Evolutionary conservation across 2,329 filamentous ascomycete species (phyloP), one percentile per base, ranked within the genome.

Genomic region (Camillea tinctor): DNA sequence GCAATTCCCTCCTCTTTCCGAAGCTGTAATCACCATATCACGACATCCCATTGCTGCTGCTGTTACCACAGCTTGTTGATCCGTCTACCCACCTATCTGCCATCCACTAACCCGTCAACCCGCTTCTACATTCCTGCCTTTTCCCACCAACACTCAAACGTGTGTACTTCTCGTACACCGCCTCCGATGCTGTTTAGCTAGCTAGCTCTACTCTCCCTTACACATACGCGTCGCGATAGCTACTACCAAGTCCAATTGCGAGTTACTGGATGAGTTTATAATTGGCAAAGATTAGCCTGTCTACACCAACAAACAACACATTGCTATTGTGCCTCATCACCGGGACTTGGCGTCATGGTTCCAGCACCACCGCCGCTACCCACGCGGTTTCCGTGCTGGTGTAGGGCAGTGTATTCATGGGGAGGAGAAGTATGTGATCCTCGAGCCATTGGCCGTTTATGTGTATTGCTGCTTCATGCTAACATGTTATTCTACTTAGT

Each of bases 361-460:
- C 79, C 81, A 56, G 78, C 81, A 75, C 81, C 85, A 62, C 83
- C 80, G 66, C 78, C 83, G 71, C 78, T 95, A 65, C 93, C 92
- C 13, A 87, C 84, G 71, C 87, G 86, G 71, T 96, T 96, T 74
- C 93, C 93, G 60, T 96, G 92, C 77, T 96, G 92, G 92, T 93
- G 90, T 74, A 87, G 92, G 76, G 93, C 93, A 48, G 86, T 96
- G 50, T 97, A 96, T 76, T 96, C 92, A 19, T 97, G 92, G 91
- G 92, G 92, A 76, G 93, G 93, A 80, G 93, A 97, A 82, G 87
- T 86, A 71, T 63, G 74, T 60, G 22, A 50, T 64, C 57, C 61
- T 68, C 51, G 65, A 57, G 26, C 3, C 50, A 19, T 54, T 54
- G 23, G n/a, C 40, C 26, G 24, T 40, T 44, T 48, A 20, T 24